Conservation (phyloP, 2,329 filamentous ascomycete genomes). For the Macroventuria anomochaeta region DNA sequence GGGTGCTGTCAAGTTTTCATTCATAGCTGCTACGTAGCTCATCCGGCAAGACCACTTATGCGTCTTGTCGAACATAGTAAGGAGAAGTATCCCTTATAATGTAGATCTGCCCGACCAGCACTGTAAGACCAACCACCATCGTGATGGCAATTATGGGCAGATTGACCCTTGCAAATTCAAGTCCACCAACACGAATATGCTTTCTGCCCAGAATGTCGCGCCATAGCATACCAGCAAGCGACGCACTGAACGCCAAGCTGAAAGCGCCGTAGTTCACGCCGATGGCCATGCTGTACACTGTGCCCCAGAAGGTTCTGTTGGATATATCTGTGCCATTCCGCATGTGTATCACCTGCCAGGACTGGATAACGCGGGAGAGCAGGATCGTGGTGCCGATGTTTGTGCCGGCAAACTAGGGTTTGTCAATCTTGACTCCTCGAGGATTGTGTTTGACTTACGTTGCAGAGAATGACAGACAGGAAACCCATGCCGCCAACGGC, state of each 20-base stretch:
- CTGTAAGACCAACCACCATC: constrained; percentile 68
- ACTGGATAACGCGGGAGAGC: constrained; percentile 71
- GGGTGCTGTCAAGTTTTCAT: too few relatives aligned
- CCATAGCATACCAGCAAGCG: constrained; percentile 74
- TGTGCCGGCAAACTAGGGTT: constrained; percentile 71
- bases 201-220: constrained; percentile 72
- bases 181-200: constrained; percentile 67
- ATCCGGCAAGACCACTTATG: too few relatives aligned
- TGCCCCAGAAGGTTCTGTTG: constrained; percentile 74
- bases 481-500: constrained; percentile 76
- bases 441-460: constrained; percentile 60
- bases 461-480: constrained; percentile 72
- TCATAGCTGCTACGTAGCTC: too few relatives aligned
- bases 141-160: constrained; percentile 72
- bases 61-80: constrained; percentile 37
- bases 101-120: constrained; percentile 70
- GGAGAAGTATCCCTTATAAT: constrained; percentile 57
- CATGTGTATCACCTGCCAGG: constrained; percentile 68
- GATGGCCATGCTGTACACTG: constrained; percentile 76
- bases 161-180: constrained; percentile 73
- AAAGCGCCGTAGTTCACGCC: constrained; percentile 79
- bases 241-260: constrained; percentile 74
- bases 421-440: not conserved
- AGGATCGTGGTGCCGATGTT: constrained; percentile 80
- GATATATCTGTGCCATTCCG: constrained; percentile 58